Evolutionary conservation across 2,329 filamentous ascomycete species (phyloP).

Genomic region (Apiospora sp.): DNA sequence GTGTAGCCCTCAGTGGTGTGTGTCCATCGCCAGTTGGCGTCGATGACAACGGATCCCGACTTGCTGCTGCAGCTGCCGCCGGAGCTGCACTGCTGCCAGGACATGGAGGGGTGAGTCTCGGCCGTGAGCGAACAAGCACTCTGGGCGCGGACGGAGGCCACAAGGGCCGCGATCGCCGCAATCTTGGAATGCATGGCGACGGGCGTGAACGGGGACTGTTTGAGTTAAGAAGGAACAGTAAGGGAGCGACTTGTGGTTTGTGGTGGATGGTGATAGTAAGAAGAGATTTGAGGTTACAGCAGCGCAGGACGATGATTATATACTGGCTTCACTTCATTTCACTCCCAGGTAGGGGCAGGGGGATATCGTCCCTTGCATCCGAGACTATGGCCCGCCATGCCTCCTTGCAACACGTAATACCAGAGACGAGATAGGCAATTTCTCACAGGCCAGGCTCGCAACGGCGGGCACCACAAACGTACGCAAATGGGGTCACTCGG

Average conservation of each 20-base stretch:
- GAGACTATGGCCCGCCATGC: constrained; percentile 31
- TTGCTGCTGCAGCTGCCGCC: constrained; percentile 51
- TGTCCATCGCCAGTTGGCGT: constrained; percentile 62
- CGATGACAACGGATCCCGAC: constrained; percentile 54
- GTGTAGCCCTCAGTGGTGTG: constrained; percentile 48
- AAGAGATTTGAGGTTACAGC: not conserved
- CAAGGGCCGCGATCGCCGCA: constrained; percentile 44
- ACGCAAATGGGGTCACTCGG: constrained; percentile 11
- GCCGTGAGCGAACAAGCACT: constrained; percentile 49
- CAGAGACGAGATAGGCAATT: not conserved
- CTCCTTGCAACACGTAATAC: not conserved
- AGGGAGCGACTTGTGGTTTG: not conserved
- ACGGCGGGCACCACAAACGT: not conserved
- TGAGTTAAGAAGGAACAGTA: not conserved
- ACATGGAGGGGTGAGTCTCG: constrained; percentile 55
- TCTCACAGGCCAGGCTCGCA: not conserved
- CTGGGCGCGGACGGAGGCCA: constrained; percentile 50
- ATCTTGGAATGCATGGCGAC: constrained; percentile 39
- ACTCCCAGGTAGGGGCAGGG: not conserved
- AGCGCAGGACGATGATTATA: not conserved
- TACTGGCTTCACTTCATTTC: not conserved
- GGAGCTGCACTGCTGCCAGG: constrained; percentile 52
- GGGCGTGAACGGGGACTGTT: not conserved
- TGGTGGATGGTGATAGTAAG: not conserved
- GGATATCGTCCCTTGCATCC: constrained; percentile 12